Percentiles rank a stretch among this genome's conserved stretches.
phyloP scores from a whole-genome alignment of 805 yeast species.

The Candida glaebosa region DNA sequence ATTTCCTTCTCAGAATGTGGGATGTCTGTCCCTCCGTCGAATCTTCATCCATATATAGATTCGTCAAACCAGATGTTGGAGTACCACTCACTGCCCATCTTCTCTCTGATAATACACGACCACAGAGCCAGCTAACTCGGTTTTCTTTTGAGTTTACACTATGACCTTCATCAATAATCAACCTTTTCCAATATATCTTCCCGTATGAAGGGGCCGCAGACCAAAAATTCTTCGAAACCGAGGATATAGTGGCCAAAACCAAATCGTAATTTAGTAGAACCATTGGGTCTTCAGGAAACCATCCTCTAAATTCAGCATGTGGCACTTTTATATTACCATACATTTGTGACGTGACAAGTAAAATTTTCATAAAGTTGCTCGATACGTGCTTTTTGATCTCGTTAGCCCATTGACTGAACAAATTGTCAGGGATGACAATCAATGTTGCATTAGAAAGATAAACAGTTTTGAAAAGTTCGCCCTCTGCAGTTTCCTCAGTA shows the following conservation, averaged over 20 bases:
- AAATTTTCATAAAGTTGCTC: slow-evolving; percentile 29
- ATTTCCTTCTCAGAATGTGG: slow-evolving; percentile 22
- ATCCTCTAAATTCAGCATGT: slow-evolving; percentile 15
- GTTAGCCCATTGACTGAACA: slow-evolving; percentile 60
- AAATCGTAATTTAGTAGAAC: slow-evolving; percentile 47
- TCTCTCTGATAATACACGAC: slow-evolving; percentile 51
- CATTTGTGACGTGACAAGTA: slow-evolving; percentile 32
- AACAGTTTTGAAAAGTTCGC: slow-evolving; percentile 24
- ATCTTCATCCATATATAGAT: slow-evolving; percentile 46
- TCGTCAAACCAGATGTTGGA: slow-evolving; percentile 68
- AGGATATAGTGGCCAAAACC: slow-evolving; percentile 46
- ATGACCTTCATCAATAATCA: slow-evolving; percentile 77
- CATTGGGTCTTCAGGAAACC: slow-evolving; percentile 21
- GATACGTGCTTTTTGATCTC: slow-evolving; percentile 57
- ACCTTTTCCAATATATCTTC: slow-evolving; percentile 59
- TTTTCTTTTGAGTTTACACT: slow-evolving; percentile 53
- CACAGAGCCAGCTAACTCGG: slow-evolving; percentile 47
- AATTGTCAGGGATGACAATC: slow-evolving; percentile 62
- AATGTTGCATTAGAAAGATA: slow-evolving; percentile 52
- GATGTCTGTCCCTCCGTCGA: slow-evolving; percentile 11
- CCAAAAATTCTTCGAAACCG: slow-evolving; percentile 42
- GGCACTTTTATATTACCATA: slow-evolving; percentile 15
- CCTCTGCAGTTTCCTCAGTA: slow-evolving; percentile 14
- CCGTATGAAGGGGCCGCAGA: slow-evolving; percentile 32
- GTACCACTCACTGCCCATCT: slow-evolving; percentile 78